A percentile compares a stretch with the other conserved stretches of the same genome.
Conservation (phyloP, 257 asterid genomes). For the Verbena officinalis region DNA sequence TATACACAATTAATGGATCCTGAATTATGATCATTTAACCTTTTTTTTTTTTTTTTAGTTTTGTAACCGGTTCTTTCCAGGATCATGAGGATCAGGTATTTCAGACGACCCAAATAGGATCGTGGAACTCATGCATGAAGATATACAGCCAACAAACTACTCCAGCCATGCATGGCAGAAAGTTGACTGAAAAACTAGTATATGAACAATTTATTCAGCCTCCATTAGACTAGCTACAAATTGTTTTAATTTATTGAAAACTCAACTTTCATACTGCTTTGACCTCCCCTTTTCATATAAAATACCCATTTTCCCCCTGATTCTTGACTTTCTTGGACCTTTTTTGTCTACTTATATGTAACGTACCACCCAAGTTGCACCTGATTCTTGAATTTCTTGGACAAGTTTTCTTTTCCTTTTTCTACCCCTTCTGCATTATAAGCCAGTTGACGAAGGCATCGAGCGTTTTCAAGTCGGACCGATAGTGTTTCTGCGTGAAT, state of each 20-base stretch:
- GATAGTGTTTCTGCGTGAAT: slow-evolving; percentile 78
- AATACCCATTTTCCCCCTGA: too few species aligned
- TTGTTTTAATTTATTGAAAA: slow-evolving; percentile 6
- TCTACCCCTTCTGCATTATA: background rate
- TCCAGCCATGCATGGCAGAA: slow-evolving; percentile 11
- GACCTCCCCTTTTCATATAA: background rate
- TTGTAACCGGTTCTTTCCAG: too few species aligned
- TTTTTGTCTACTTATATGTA: too few species aligned
- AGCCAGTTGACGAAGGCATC: slow-evolving; percentile 67
- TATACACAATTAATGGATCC: too few species aligned
- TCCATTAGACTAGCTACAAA: background rate
- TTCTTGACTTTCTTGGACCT: too few species aligned
- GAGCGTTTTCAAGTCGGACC: slow-evolving; percentile 83
- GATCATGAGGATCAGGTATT: too few species aligned
- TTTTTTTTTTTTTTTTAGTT: too few species aligned
- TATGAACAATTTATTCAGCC: background rate
- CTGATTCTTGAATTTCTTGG: background rate
- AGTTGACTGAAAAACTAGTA: background rate
- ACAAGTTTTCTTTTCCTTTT: background rate
- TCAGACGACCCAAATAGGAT: too few species aligned
- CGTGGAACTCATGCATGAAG: background rate
- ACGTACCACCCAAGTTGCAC: background rate
- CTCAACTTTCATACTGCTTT: background rate
- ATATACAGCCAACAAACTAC: slow-evolving; percentile 4
- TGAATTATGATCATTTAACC: too few species aligned